These are phyloP conservation scores for Aegilops sharonensis DNA, from an alignment of 176 grass and related monocot genomes.

Conservation along the genomic window DNA sequence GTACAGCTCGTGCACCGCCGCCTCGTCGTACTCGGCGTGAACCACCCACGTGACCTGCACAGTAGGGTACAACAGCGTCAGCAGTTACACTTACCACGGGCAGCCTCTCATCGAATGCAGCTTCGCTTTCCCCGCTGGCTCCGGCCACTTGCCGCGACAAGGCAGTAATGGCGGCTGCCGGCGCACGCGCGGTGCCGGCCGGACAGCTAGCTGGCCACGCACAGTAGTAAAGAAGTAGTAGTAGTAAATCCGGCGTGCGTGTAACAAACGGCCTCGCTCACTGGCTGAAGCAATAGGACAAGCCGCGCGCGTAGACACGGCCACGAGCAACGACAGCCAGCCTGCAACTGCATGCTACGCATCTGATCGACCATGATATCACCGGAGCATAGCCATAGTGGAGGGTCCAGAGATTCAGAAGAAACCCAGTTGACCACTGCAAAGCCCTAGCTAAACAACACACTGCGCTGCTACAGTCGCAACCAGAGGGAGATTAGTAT, in stretches of 20 bases:
- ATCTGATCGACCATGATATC: background rate
- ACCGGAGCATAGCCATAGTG: background rate
- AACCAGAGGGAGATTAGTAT: background rate
- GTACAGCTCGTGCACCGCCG: conserved; percentile 60
- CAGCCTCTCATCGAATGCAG: too few species aligned
- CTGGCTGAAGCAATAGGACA: background rate
- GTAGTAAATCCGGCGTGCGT: conserved; percentile 7
- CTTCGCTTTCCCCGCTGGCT: background rate
- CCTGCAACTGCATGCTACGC: background rate
- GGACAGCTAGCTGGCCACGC: background rate
- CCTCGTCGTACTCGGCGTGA: conserved; percentile 73
- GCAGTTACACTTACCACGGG: background rate
- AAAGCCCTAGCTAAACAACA: background rate
- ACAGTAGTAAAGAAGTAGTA: background rate
- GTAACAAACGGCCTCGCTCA: background rate
- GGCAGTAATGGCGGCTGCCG: conserved; percentile 44
- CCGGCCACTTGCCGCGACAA: conserved; percentile 39
- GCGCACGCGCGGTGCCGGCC: background rate
- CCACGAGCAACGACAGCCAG: background rate
- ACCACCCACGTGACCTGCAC: conserved; percentile 70
- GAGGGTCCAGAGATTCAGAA: background rate
- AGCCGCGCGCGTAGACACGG: background rate
- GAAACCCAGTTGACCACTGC: background rate
- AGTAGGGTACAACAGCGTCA: background rate
- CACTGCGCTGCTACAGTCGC: background rate